Evolutionary conservation across 2,329 filamentous ascomycete genomes (phyloP), one percentile per base, ranked within the genome.

Genomic region (Aspergillus spinulosporus): DNA sequence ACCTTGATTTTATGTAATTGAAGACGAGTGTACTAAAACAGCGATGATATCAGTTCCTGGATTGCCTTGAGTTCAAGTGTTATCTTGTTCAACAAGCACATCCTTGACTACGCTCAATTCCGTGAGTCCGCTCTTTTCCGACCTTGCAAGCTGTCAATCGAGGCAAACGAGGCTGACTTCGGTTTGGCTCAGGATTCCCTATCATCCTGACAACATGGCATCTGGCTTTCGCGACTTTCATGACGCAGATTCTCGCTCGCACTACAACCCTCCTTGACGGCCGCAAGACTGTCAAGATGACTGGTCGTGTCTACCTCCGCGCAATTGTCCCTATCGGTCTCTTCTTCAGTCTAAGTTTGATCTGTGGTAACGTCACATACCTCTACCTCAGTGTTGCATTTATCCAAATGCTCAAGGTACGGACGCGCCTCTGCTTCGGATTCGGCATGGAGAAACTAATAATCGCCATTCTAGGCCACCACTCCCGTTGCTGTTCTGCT

Each of bases 11-110:
- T 40, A 39, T 28, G 39, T 2, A 0, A 15, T 14, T 14, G 2
- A 21, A 34, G 31, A 37, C 26, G 26, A 28, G 4, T 15, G 7
- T 51, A 56, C 64, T 69, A 54, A 70, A 43, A 29, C 40, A 9
- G 28, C 21, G 12, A 36, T 74, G 96, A 36, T 21, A 7, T 28
- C 74, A 96, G 92, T 68, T 82, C 87, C 66, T 99, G 94, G 94
- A 97, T 99, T 72, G 80, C 87, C 58, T 82, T 97, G 74, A 96
- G 90, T 70, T 96, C 92, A 43, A 90, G 88, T 68, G 92, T 97
- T 72, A 99, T 99, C 74, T 82, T 99, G 60, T 97, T 97, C 88
- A 97, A 99, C 87, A 99, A 99, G 85, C 96, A 90, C 86, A 91
- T 99, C 69, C 84, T 97, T 61, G 87, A 93, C 69, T 92, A 88